These are phyloP conservation scores for Globisporangium carolinianum DNA, from an alignment of 352 stramenopile genomes.

Conservation along the genomic window DNA sequence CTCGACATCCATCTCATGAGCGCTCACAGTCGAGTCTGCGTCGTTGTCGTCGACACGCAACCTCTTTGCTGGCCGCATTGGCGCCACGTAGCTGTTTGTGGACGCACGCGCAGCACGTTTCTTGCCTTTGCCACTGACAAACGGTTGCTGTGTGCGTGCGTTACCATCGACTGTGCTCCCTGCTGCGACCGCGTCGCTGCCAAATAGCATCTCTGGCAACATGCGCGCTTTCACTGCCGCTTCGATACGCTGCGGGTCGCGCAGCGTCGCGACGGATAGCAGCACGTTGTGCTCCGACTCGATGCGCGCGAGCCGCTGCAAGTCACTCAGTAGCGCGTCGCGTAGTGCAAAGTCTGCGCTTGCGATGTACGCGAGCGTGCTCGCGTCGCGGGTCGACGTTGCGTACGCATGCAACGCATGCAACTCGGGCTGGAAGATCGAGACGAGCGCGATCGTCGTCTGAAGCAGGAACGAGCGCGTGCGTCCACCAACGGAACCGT, in stretches of 20 bases:
- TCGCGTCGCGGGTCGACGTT: slow-evolving; percentile 13
- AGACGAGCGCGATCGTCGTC: slow-evolving; percentile 30
- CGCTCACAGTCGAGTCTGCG: not conserved
- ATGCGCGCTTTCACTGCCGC: slow-evolving; percentile 37
- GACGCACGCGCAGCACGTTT: slow-evolving; percentile 4
- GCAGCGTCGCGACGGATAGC: slow-evolving; percentile 42
- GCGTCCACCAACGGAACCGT: not conserved
- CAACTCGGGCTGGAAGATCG: slow-evolving; percentile 21
- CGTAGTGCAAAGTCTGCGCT: slow-evolving; percentile 26
- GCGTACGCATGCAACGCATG: slow-evolving; percentile 17
- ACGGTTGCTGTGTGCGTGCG: too few relatives aligned
- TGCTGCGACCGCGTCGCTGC: not conserved
- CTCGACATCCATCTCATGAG: not conserved
- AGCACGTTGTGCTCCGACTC: slow-evolving; percentile 44
- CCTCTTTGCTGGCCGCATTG: too few relatives aligned
- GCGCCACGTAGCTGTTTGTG: too few relatives aligned
- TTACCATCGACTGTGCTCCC: not conserved
- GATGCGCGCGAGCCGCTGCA: slow-evolving; percentile 39
- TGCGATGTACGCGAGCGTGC: slow-evolving; percentile 13
- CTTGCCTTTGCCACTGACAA: slow-evolving; percentile 13
- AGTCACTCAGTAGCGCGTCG: slow-evolving; percentile 24
- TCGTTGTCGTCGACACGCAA: too few relatives aligned
- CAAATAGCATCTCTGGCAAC: slow-evolving; percentile 38
- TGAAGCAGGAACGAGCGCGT: slow-evolving; percentile 21
- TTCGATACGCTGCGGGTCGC: slow-evolving; percentile 33